A percentile compares a stretch with the other conserved stretches of the same genome.
phyloP scores from a whole-genome alignment of 2,329 filamentous ascomycete genomes.

The Fusarium sterilihyphosum region DNA sequence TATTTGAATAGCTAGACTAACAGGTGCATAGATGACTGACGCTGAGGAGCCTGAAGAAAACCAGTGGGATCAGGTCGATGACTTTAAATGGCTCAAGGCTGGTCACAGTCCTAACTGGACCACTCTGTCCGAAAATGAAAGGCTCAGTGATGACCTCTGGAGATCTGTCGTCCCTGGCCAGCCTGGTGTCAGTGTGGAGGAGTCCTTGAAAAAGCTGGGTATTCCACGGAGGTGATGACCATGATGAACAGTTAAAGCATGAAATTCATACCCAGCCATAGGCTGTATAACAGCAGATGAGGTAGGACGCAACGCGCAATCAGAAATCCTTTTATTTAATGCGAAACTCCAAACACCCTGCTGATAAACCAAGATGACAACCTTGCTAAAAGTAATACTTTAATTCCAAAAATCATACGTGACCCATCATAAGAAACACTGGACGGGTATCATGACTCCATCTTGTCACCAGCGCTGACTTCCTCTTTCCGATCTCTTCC shows the following conservation, averaged over 20 bases:
- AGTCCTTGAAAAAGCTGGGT: conserved; percentile 68
- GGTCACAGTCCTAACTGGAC: conserved; percentile 91
- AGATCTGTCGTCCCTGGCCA: conserved; percentile 71
- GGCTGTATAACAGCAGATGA: background rate
- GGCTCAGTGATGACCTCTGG: conserved; percentile 74
- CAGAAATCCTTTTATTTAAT: conserved; percentile 12
- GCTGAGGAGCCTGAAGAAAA: conserved; percentile 60
- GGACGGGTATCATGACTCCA: conserved; percentile 51
- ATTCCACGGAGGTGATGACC: conserved; percentile 42
- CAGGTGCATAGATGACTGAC: conserved; percentile 36
- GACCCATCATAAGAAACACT: conserved; percentile 10
- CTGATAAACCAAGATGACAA: conserved; percentile 1
- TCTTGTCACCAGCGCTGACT: conserved; percentile 47
- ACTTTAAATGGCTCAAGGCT: conserved; percentile 96
- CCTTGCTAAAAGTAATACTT: background rate
- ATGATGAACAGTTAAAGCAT: background rate
- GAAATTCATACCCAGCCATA: background rate
- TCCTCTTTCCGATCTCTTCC: conserved; percentile 48
- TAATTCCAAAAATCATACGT: background rate
- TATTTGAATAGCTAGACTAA: background rate
- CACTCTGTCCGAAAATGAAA: conserved; percentile 68
- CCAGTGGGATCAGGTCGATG: conserved; percentile 90
- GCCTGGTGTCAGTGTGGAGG: conserved; percentile 68
- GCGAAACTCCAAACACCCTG: conserved; percentile 26
- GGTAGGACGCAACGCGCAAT: conserved; percentile 19